Percentiles rank a stretch among this genome's conserved stretches.
Evolutionary conservation across 1,284 basidiomycete genomes (phyloP).

Genomic region (Golubevia pallescens): DNA sequence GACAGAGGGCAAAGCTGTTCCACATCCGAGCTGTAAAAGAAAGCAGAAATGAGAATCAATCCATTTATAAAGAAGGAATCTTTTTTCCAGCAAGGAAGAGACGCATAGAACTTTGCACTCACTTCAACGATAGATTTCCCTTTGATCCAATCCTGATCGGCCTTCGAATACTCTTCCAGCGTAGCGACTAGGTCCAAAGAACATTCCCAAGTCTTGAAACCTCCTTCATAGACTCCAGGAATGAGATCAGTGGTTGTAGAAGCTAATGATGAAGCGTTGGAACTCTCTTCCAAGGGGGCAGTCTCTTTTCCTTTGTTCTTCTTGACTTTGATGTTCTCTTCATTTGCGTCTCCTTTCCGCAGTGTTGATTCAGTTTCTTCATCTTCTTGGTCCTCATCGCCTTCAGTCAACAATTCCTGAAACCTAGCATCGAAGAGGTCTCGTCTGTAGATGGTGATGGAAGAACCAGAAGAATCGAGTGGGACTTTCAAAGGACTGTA

Average conservation of each 20-base stretch:
- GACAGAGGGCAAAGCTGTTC: constrained; percentile 47
- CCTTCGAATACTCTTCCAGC: constrained; percentile 20
- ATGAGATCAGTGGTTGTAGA: constrained; percentile 38
- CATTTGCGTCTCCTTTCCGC: constrained; percentile 3
- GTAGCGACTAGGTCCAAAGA: constrained; percentile 48
- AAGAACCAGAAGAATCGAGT: constrained; percentile 1
- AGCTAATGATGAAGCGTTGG: neutral
- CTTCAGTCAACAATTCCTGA: constrained; percentile 37
- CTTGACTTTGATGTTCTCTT: neutral
- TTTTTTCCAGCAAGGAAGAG: neutral
- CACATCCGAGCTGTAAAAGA: constrained; percentile 39
- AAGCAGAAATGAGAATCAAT: neutral
- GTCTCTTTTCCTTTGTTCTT: neutral
- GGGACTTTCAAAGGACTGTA: constrained; percentile 8
- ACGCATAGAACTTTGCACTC: neutral
- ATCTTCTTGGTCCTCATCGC: constrained; percentile 11
- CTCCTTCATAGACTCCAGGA: constrained; percentile 59
- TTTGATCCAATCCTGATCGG: constrained; percentile 6
- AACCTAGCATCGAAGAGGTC: constrained; percentile 63
- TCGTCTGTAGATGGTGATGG: constrained; percentile 37
- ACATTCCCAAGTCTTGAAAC: constrained; percentile 63
- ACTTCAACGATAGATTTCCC: constrained; percentile 4
- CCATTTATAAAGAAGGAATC: neutral
- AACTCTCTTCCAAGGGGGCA: neutral
- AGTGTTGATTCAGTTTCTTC: neutral